Percentiles rank a stretch among this genome's conserved stretches.
Evolutionary conservation across 352 stramenopile species (phyloP).

Genomic region (Globisporangium solare): DNA sequence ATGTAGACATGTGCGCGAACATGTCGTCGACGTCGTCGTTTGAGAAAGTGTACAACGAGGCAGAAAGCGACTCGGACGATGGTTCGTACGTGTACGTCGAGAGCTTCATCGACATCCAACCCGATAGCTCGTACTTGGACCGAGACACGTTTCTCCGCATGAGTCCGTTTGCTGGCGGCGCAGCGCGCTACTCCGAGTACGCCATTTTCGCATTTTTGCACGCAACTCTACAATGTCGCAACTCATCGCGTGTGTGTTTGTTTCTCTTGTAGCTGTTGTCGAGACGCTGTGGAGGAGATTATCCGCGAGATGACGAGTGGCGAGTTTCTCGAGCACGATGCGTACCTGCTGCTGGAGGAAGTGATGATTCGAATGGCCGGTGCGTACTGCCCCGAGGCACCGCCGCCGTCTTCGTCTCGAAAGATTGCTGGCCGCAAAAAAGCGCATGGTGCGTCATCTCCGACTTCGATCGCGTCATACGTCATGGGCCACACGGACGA

Average conservation of each 20-base stretch:
- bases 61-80: slow-evolving; percentile 37
- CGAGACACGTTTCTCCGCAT: slow-evolving; percentile 34
- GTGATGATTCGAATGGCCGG: slow-evolving; percentile 76
- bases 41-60: slow-evolving; percentile 21
- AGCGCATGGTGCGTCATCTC: not conserved
- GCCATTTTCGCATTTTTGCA: slow-evolving; percentile 7
- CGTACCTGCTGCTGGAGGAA: slow-evolving; percentile 57
- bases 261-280: slow-evolving; percentile 32
- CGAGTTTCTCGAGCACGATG: slow-evolving; percentile 59
- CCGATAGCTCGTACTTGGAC: slow-evolving; percentile 26
- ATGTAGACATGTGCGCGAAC: slow-evolving; percentile 4
- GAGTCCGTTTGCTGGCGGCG: slow-evolving; percentile 36
- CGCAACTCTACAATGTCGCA: not conserved
- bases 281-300: slow-evolving; percentile 48
- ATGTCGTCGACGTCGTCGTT: slow-evolving; percentile 13
- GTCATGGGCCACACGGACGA: slow-evolving; percentile 16
- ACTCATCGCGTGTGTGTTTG: not conserved
- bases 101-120: slow-evolving; percentile 51
- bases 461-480: slow-evolving; percentile 2
- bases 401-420: not conserved
- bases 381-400: slow-evolving; percentile 46
- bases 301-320: slow-evolving; percentile 39
- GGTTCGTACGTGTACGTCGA: slow-evolving; percentile 71
- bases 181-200: slow-evolving; percentile 50
- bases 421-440: slow-evolving; percentile 7